phyloP scores from a whole-genome alignment of 305 asterid genomes.

The Fraxinus greggii region DNA sequence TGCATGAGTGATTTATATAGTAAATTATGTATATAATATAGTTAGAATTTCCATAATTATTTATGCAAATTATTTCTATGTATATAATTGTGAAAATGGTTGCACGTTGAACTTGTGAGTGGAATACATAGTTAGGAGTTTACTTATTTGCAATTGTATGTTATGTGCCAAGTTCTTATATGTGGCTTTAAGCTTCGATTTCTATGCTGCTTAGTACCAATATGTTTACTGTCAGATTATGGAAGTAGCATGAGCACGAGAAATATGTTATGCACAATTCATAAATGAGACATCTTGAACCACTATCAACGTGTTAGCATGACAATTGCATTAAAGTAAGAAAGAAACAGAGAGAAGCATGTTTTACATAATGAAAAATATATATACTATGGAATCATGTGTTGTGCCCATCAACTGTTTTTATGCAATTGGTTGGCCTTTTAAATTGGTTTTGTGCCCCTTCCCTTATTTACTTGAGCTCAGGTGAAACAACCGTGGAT shows the following conservation, averaged over 20 bases:
- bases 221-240: background rate
- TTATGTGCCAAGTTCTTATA: background rate
- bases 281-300: background rate
- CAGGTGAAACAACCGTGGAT: background rate
- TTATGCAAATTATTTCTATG: background rate
- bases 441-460: background rate
- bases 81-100: background rate
- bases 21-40: background rate
- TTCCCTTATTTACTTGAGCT: background rate
- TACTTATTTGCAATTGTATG: background rate
- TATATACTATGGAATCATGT: background rate
- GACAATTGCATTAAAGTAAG: background rate
- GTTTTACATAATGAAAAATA: background rate
- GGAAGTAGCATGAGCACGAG: background rate
- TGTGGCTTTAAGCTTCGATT: background rate
- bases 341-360: background rate
- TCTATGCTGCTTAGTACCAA: background rate
- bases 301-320: background rate
- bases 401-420: background rate
- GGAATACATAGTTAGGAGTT: background rate
- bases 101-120: background rate
- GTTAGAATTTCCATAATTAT: background rate
- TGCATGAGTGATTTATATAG: background rate
- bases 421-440: background rate
- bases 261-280: background rate